Percentiles rank a stretch among this genome's conserved stretches.
Conservation (phyloP, 352 stramenopile species). For the Blastocystis hominis region DNA sequence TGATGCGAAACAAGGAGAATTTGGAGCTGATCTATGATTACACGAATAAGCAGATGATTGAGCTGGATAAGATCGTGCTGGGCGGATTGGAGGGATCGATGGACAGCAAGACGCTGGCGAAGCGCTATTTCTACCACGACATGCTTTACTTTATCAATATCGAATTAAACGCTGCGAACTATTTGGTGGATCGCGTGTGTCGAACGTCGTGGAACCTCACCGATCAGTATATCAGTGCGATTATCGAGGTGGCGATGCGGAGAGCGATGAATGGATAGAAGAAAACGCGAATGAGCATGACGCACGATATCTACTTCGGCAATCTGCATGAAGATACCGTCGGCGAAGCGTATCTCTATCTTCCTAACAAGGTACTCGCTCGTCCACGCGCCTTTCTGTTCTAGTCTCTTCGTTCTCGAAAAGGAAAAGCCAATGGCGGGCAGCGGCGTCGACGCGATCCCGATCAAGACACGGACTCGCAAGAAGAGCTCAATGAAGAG, state of each 20-base stretch:
- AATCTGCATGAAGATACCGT: not conserved
- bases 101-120: not conserved
- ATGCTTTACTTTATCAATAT: not conserved
- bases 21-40: slow-evolving; percentile 26
- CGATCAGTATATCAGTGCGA: slow-evolving; percentile 46
- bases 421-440: not conserved
- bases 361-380: not conserved
- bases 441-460: not conserved
- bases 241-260: not conserved
- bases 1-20: slow-evolving; percentile 41
- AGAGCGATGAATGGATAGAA: not conserved
- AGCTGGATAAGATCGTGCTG: not conserved
- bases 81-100: not conserved
- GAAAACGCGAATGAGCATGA: slow-evolving; percentile 37
- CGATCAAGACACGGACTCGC: slow-evolving; percentile 20
- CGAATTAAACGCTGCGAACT: not conserved
- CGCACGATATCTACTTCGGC: not conserved
- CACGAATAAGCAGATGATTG: not conserved
- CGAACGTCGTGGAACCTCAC: slow-evolving; percentile 29
- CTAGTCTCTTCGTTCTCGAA: slow-evolving; percentile 38
- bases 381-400: not conserved
- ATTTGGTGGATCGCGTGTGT: slow-evolving; percentile 33
- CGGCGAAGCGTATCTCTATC: slow-evolving; percentile 44
- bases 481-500: not conserved
- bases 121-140: not conserved